A percentile compares a stretch with the other conserved stretches of the same genome.
These are phyloP conservation scores for Pontederia paniculata DNA, from an alignment of 176 grass and related monocot genomes.

Conservation along the genomic window DNA sequence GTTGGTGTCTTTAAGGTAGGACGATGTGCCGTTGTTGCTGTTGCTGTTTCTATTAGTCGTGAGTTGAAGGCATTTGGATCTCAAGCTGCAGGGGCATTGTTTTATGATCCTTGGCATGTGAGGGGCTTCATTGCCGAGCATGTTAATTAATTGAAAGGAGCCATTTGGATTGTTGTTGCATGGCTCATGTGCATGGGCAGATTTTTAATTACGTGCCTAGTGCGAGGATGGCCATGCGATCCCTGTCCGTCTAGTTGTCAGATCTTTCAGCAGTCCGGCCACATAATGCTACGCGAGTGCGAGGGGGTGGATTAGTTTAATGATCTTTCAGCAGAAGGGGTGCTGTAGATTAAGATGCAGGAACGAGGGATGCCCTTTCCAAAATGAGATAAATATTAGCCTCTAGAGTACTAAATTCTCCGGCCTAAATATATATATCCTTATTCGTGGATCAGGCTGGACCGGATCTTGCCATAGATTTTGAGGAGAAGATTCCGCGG, in stretches of 20 bases:
- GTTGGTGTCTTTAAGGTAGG: neutral
- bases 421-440: too few species aligned
- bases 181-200: neutral
- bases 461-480: too few species aligned
- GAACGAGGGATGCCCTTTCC: too few species aligned
- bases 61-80: neutral
- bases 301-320: neutral
- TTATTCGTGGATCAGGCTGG: too few species aligned
- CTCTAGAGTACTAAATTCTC: too few species aligned
- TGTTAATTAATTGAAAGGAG: neutral
- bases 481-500: too few species aligned
- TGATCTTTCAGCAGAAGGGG: neutral
- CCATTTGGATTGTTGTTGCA: neutral
- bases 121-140: neutral
- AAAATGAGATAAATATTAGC: too few species aligned
- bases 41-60: neutral
- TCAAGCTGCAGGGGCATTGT: neutral
- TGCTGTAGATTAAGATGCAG: too few species aligned
- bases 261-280: neutral
- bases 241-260: neutral
- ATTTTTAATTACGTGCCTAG: neutral
- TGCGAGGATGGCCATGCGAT: neutral
- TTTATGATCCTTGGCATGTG: neutral
- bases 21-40: neutral
- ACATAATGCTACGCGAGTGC: too few species aligned